phyloP scores from a whole-genome alignment of 2,329 filamentous ascomycete species.

The Juglanconis sp. region DNA sequence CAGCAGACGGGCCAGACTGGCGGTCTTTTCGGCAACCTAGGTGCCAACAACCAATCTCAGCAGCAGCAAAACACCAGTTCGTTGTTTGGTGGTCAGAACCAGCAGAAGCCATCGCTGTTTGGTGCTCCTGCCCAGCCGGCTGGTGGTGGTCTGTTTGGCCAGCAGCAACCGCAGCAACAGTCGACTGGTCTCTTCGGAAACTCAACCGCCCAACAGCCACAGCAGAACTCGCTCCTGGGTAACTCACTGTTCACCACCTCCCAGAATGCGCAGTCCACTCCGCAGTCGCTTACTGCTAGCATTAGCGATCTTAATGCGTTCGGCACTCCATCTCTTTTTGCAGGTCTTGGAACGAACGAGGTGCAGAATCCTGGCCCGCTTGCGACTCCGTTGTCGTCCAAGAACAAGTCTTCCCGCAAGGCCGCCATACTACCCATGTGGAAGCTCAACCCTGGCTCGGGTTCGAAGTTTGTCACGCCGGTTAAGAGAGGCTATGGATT shows the following conservation, averaged over 20 bases:
- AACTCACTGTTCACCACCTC: conserved; percentile 59
- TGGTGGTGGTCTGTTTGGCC: conserved; percentile 54
- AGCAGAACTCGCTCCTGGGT: conserved; percentile 42
- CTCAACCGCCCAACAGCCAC: conserved; percentile 47
- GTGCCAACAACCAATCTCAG: conserved; percentile 29
- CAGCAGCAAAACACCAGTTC: conserved; percentile 35
- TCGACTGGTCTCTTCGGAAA: conserved; percentile 43
- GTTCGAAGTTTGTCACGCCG: conserved; percentile 76
- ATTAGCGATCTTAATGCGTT: conserved; percentile 84
- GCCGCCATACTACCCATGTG: conserved; percentile 79
- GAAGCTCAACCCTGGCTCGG: conserved; percentile 78
- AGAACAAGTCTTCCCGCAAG: conserved; percentile 71
- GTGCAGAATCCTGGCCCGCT: conserved; percentile 77
- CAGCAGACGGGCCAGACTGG: conserved; percentile 37
- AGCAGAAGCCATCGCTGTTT: conserved; percentile 56
- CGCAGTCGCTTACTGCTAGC: conserved; percentile 71
- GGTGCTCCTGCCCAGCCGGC: conserved; percentile 41
- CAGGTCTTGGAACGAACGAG: conserved; percentile 62
- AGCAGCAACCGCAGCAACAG: conserved; percentile 41
- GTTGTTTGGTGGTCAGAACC: conserved; percentile 52
- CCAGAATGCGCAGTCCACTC: conserved; percentile 47
- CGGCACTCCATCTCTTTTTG: conserved; percentile 82
- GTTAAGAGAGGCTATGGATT: conserved; percentile 88
- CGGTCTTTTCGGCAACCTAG: conserved; percentile 50
- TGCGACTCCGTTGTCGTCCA: conserved; percentile 80